Evolutionary conservation across 352 stramenopile genomes (phyloP).

Genomic region (Elongisporangium prolatum): DNA sequence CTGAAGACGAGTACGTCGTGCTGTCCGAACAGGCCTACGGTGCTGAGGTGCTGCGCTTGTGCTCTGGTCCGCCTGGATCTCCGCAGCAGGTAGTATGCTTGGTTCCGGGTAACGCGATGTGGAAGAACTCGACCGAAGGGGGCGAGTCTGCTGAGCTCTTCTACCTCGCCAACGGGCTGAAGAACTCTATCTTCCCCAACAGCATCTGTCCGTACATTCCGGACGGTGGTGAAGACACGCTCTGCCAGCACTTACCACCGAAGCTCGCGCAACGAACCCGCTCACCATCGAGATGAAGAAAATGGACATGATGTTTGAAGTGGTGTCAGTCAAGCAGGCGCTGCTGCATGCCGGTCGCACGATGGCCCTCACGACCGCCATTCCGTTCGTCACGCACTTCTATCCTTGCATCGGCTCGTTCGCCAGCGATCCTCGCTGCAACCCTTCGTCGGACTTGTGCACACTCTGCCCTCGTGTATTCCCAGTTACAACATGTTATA

Average conservation of each 20-base stretch:
- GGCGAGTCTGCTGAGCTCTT: conserved; percentile 41
- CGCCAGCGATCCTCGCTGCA: conserved; percentile 40
- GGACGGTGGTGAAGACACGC: conserved; percentile 37
- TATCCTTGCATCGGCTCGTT: conserved; percentile 56
- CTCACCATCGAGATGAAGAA: conserved; percentile 37
- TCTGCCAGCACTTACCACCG: conserved; percentile 31
- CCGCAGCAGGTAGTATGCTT: conserved; percentile 57
- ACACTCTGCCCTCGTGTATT: conserved; percentile 48
- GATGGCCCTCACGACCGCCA: conserved; percentile 52
- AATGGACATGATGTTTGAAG: conserved; percentile 43
- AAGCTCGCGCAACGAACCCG: conserved; percentile 39
- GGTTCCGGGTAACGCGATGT: conserved; percentile 55
- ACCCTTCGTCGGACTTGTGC: conserved; percentile 37
- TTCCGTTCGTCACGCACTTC: conserved; percentile 56
- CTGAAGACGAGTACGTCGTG: conserved; percentile 45
- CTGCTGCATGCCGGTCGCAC: conserved; percentile 32
- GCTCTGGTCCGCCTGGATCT: conserved; percentile 33
- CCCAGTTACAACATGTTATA: conserved; percentile 47
- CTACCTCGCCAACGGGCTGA: conserved; percentile 48
- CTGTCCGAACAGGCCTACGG: conserved; percentile 66
- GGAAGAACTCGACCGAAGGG: conserved; percentile 63
- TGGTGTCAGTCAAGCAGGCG: conserved; percentile 31
- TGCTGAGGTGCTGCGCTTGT: conserved; percentile 53
- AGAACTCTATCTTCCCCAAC: conserved; percentile 46
- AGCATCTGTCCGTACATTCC: conserved; percentile 43